Base-by-base conservation (phyloP, 2,329 filamentous ascomycete species). In the Arachnomyces sp. region DNA sequence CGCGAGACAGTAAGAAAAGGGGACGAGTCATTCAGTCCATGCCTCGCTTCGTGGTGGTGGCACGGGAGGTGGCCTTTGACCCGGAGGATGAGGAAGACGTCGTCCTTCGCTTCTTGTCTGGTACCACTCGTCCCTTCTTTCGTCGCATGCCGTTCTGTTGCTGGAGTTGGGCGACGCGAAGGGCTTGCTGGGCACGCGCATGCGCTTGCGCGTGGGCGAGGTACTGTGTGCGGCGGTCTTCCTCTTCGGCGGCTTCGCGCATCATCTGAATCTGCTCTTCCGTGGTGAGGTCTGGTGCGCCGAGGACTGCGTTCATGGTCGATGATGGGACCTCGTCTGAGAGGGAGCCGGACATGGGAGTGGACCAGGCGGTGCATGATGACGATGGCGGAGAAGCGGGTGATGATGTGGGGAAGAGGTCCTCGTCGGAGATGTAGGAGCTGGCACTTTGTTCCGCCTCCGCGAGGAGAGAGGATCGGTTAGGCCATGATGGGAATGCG, bases 401-500 rank as follows among this genome's bases (percentile, higher is more conserved):
- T 38, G 55, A 49, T n/a, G 55, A 53, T 40, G 55, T 54, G 40
- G 56, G 56, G 43, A 60, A 60, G 29, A 66, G 56, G 34, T 66
- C 64, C 42, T 66, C 64, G 34, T 66, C 64, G 9, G 64, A 65
- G 18, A 66, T 59, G 38, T 62, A 66, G 34, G 64, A 59, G 43
- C 56, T 63, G 35, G 58, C 54, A 6, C 48, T 57, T 2, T 54
- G 55, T 11, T 56, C 52, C 2, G 59, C 55, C 33, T 59, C 54
- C 39, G 49, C 49, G 44, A 59, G 53, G 14, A 67, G 56, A 7
- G 61, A 61, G 2, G 60, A 52, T 4, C 64, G 50, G 54, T 65
- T 66, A 34, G 64, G 64, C 64, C 64, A 67, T 3, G 64, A 66
- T 7, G 64, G 64, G 37, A 66, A 67, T 3, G 64, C 64, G 43